These are phyloP conservation scores for Curvularia verruculosa DNA, from an alignment of 2,329 filamentous ascomycete genomes.

Conservation along the genomic window DNA sequence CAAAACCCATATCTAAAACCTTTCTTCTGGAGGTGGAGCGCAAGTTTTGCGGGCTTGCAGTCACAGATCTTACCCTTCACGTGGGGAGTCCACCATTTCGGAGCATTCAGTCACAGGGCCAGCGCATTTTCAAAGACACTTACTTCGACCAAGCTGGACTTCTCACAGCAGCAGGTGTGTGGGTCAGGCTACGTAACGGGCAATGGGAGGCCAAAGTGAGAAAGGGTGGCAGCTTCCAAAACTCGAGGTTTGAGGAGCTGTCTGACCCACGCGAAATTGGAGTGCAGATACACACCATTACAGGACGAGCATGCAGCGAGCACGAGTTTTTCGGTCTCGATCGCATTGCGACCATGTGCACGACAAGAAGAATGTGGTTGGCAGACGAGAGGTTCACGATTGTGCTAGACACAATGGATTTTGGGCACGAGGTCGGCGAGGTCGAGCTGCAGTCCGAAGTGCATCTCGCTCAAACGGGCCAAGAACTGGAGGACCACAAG, in stretches of 20 bases:
- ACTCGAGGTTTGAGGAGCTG: constrained; percentile 37
- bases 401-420: constrained; percentile 23
- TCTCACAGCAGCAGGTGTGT: constrained; percentile 31
- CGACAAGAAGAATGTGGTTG: constrained; percentile 32
- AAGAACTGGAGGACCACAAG: constrained; percentile 13
- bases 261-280: constrained; percentile 20
- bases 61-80: constrained; percentile 11
- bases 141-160: constrained; percentile 35
- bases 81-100: constrained; percentile 13
- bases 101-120: constrained; percentile 13
- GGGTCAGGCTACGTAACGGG: constrained; percentile 28
- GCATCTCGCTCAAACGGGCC: constrained; percentile 2
- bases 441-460: constrained; percentile 39
- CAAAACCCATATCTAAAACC: constrained; percentile 8
- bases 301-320: not conserved
- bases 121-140: constrained; percentile 26
- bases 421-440: constrained; percentile 44
- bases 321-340: constrained; percentile 13
- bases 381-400: constrained; percentile 28
- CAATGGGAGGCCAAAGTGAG: constrained; percentile 28
- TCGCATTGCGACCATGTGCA: constrained; percentile 28
- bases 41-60: constrained; percentile 19
- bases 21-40: constrained; percentile 20
- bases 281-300: constrained; percentile 8
- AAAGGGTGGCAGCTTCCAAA: constrained; percentile 25